These are phyloP conservation scores for Amauroascus verrucosus DNA, from an alignment of 2,329 filamentous ascomycete species.

Conservation along the genomic window DNA sequence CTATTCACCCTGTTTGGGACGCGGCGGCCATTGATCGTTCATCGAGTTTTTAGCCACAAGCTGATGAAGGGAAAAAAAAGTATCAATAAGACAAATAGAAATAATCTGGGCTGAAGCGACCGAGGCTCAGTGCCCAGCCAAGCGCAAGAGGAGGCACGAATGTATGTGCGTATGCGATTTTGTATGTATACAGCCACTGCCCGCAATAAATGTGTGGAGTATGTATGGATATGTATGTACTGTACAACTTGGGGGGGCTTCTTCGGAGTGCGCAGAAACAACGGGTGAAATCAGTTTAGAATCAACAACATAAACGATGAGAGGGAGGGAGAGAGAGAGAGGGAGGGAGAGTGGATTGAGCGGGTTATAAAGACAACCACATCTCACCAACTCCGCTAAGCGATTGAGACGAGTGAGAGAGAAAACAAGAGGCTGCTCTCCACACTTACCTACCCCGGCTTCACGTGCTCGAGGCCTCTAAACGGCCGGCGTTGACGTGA, in stretches of 20 bases:
- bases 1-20: not conserved
- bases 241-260: too few relatives aligned
- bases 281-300: not conserved
- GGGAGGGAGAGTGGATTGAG: too few relatives aligned
- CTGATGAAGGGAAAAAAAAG: not conserved
- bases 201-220: too few relatives aligned
- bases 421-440: not conserved
- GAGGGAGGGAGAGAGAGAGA: not conserved
- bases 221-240: too few relatives aligned
- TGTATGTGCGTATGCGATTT: not conserved
- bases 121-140: not conserved
- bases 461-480: not conserved
- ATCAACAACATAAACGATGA: not conserved
- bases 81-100: not conserved
- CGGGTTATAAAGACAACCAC: too few relatives aligned
- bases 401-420: not conserved
- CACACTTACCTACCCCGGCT: conserved; percentile 1
- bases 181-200: not conserved
- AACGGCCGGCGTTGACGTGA: too few relatives aligned
- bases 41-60: not conserved
- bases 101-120: not conserved
- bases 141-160: not conserved
- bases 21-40: not conserved
- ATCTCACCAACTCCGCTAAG: not conserved
- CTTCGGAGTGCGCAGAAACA: too few relatives aligned